Evolutionary conservation across 768 basidiomycete genomes (phyloP).

Genomic region (Termitomyces sp.): DNA sequence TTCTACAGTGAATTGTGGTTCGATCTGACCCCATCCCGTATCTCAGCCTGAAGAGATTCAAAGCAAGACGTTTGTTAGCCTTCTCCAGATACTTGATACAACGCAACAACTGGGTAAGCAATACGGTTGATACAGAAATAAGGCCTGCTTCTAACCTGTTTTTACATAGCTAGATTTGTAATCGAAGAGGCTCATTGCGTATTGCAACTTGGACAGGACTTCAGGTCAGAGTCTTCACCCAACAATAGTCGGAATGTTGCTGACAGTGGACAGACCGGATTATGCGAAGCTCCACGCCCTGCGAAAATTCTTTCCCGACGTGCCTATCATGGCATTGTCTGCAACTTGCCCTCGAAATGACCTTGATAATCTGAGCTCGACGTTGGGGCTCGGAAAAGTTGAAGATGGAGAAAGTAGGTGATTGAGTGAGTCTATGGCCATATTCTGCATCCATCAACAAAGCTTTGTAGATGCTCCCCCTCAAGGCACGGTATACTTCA

Average conservation of each 20-base stretch:
- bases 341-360: slow-evolving; percentile 84
- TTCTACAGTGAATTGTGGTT: slow-evolving; percentile 22
- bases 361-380: slow-evolving; percentile 70
- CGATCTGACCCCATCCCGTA: background rate
- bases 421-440: slow-evolving; percentile 5
- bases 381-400: slow-evolving; percentile 56
- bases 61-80: slow-evolving; percentile 60
- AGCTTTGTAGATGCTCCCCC: slow-evolving; percentile 41
- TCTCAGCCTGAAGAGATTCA: slow-evolving; percentile 84
- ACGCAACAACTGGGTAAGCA: slow-evolving; percentile 55
- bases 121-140: background rate
- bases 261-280: slow-evolving; percentile 55
- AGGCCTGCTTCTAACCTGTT: background rate
- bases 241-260: background rate
- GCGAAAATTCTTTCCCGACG: slow-evolving; percentile 69
- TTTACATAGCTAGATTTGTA: slow-evolving; percentile 65
- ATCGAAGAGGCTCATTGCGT: slow-evolving; percentile 91
- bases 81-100: slow-evolving; percentile 64
- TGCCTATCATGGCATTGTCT: slow-evolving; percentile 81
- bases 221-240: slow-evolving; percentile 47
- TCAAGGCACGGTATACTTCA: slow-evolving; percentile 76
- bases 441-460: slow-evolving; percentile 3
- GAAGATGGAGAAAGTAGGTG: slow-evolving; percentile 59
- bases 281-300: slow-evolving; percentile 77
- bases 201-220: slow-evolving; percentile 81